phyloP scores from a whole-genome alignment of 495 filamentous ascomycete species.

The Aspergillus campestris region DNA sequence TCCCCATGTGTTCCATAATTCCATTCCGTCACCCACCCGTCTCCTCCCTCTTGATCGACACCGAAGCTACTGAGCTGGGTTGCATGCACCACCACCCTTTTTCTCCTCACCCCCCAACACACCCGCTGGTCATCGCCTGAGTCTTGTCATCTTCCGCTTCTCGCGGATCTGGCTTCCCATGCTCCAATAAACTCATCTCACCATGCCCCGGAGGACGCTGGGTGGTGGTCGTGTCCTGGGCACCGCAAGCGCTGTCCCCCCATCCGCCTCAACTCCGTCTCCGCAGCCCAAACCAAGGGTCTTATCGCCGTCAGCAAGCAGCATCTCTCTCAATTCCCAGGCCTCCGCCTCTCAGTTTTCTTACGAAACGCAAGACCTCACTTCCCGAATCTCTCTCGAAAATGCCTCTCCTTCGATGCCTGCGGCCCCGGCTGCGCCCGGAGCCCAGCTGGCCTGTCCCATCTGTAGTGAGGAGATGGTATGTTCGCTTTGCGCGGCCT shows the following conservation, averaged over 20 bases:
- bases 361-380: conserved; percentile 49
- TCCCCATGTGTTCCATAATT: not conserved
- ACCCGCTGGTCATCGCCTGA: conserved; percentile 6
- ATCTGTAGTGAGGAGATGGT: conserved; percentile 98
- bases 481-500: conserved; percentile 7
- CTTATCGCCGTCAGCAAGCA: conserved; percentile 53
- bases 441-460: conserved; percentile 71
- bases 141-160: conserved; percentile 9
- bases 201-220: conserved; percentile 75
- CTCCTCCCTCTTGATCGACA: not conserved
- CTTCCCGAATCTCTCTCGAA: conserved; percentile 48
- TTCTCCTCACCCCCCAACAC: not conserved
- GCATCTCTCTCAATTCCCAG: conserved; percentile 53
- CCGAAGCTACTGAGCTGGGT: too few relatives aligned
- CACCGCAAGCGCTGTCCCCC: conserved; percentile 66
- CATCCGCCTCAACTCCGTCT: conserved; percentile 50
- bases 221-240: conserved; percentile 86
- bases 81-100: not conserved
- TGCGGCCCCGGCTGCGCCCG: conserved; percentile 45
- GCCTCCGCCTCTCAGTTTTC: conserved; percentile 53
- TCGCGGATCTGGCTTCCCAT: conserved; percentile 26
- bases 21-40: not conserved
- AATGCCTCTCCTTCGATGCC: conserved; percentile 41
- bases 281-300: conserved; percentile 46
- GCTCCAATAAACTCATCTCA: conserved; percentile 27